These are phyloP conservation scores for Letharia columbiana DNA, from an alignment of 495 filamentous ascomycete genomes.

Conservation along the genomic window DNA sequence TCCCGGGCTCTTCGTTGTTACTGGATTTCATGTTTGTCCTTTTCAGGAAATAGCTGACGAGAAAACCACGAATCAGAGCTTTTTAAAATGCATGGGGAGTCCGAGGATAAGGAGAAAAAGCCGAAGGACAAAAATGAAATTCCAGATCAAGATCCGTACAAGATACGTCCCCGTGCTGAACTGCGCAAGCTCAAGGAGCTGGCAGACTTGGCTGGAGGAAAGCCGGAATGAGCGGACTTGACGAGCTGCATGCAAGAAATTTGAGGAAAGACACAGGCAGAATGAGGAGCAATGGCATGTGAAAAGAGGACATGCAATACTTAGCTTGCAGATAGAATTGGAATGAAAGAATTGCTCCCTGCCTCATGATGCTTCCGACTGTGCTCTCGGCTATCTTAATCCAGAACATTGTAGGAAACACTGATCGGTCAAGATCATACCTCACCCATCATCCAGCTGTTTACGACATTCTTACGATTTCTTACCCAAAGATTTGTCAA, in stretches of 20 bases:
- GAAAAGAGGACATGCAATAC: not conserved
- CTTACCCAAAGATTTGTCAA: not conserved
- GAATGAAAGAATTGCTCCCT: not conserved
- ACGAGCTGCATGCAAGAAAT: not conserved
- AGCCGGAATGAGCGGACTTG: not conserved
- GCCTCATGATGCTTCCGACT: not conserved
- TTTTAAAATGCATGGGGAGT: not conserved
- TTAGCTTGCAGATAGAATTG: not conserved
- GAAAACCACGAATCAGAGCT: not conserved
- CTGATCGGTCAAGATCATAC: not conserved
- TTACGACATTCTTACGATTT: not conserved
- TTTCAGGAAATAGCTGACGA: not conserved
- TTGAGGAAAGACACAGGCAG: not conserved
- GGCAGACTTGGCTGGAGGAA: constrained; percentile 2
- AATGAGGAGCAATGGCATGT: not conserved
- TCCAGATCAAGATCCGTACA: not conserved
- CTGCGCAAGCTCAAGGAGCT: not conserved
- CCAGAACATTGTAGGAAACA: not conserved
- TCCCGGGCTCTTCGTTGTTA: not conserved
- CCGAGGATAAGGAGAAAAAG: not conserved
- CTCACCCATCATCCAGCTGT: not conserved
- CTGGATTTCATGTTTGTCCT: not conserved
- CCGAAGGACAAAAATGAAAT: no score
- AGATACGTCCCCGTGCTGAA: constrained; percentile 4
- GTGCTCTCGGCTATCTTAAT: not conserved